Conservation (phyloP, 768 basidiomycete genomes). For the Wakefieldia striispora region DNA sequence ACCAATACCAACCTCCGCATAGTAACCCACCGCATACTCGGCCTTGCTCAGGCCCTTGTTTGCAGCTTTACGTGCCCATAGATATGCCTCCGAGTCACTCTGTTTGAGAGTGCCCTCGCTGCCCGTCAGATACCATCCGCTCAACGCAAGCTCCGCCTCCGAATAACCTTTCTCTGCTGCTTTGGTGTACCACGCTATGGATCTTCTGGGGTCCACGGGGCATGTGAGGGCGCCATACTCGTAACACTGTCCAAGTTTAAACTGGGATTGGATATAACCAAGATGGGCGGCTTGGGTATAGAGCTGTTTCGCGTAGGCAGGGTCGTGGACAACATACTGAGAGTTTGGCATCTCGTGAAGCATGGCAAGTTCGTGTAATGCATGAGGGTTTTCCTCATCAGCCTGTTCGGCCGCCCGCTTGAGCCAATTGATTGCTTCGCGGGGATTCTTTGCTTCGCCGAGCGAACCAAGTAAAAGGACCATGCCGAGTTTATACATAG, state of each 20-base stretch:
- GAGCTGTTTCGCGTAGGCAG: constrained; percentile 76
- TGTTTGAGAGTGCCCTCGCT: constrained; percentile 96
- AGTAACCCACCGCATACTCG: constrained; percentile 98
- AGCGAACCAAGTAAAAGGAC: constrained; percentile 84
- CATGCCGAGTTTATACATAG: constrained; percentile 99
- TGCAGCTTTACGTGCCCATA: constrained; percentile 95
- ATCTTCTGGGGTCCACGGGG: constrained; percentile 88
- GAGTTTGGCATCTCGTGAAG: constrained; percentile 73
- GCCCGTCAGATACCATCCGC: constrained; percentile 98
- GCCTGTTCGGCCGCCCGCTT: constrained; percentile 95
- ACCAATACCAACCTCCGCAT: constrained; percentile 96
- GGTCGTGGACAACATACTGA: constrained; percentile 73
- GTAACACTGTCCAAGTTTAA: constrained; percentile 92
- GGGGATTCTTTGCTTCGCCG: constrained; percentile 78
- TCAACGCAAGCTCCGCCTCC: constrained; percentile 92
- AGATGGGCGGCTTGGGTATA: constrained; percentile 91
- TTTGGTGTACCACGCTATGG: constrained; percentile 98
- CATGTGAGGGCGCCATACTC: constrained; percentile 90
- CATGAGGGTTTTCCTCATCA: constrained; percentile 97
- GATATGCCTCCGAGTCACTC: constrained; percentile 96
- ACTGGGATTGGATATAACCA: constrained; percentile 91
- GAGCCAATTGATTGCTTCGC: constrained; percentile 94
- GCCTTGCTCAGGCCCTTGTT: constrained; percentile 97
- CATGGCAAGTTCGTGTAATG: constrained; percentile 91
- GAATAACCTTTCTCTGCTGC: constrained; percentile 96